Base-by-base conservation (phyloP, 2,329 filamentous ascomycete species). In the Fusarium xylarioides region DNA sequence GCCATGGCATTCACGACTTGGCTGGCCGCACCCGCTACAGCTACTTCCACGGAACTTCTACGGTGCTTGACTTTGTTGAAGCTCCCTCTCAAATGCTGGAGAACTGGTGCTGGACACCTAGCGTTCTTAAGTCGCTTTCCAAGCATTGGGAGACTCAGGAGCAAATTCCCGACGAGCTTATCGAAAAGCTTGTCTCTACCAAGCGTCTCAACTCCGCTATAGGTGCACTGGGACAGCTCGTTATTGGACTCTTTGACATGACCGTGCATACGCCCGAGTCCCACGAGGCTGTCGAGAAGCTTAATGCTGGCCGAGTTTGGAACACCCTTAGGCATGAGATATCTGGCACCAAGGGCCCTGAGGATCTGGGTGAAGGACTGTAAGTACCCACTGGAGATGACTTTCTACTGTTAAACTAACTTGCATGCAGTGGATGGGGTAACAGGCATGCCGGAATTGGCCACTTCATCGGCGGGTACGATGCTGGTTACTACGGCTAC, bases 241-340 rank as follows among this genome's bases (percentile, higher is more conserved):
- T 94, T 81, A 94, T 95, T 78, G 93, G 93, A 43, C 92, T 93
- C 68, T 95, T 93, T 76, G 93, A 96, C 80, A 95, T 96, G 93
- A 90, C 90, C 0, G 87, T 95, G 6, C 93, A 96, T 82, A 89
- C 90, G 34, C 91, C 92, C 12, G 85, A 86, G 73, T 88, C 87
- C n/a, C 92, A 94, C 72, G 89, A 88, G 16, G 91, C 90, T n/a
- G 83, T 92, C 21, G 87, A 93, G 83, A 82, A 86, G 28, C 81
- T 95, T 68, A 87, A 94, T 63, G 85, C 91, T 35, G 89, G 89
- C 53, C 85, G 86, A 68, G 83, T 91, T 30, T 95, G 93, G 86
- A 95, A 96, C 81, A 85, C 89, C 34, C 86, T 95, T 50, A 88
- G 93, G 53, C 87, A 89, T 18, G 86, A 95, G 68, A 93, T 95